Percentiles rank a stretch among this genome's conserved stretches.
phyloP scores from a whole-genome alignment of 306 rosid genomes.

The Fragaria nilgerrensis region DNA sequence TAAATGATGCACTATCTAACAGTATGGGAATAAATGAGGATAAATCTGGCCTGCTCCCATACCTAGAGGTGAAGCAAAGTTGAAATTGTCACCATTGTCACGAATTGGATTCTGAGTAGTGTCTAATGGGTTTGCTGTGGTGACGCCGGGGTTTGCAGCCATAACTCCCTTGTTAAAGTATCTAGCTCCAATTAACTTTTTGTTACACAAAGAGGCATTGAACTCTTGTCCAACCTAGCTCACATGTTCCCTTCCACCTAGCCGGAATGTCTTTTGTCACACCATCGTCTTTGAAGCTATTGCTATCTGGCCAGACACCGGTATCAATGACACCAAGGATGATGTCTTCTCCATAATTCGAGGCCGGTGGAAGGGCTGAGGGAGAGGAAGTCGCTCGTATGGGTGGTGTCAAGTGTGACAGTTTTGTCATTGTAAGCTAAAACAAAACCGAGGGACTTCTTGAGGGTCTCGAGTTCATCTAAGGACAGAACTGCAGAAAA shows the following conservation, averaged over 20 bases:
- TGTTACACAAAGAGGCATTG: constrained; percentile 23
- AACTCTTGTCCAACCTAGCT: constrained; percentile 19
- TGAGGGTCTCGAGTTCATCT: constrained; percentile 14
- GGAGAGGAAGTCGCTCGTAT: constrained; percentile 19
- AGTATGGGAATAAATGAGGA: too few species aligned
- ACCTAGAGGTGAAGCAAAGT: background rate
- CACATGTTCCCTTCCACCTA: constrained; percentile 26
- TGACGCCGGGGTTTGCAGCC: constrained; percentile 15
- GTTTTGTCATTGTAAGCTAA: constrained; percentile 17
- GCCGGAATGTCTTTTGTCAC: background rate
- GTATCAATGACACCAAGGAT: constrained; percentile 25
- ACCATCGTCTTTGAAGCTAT: constrained; percentile 24
- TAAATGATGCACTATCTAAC: too few species aligned
- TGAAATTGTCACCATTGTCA: background rate
- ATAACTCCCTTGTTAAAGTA: constrained; percentile 16
- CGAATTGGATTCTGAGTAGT: background rate
- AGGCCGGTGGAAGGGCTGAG: constrained; percentile 16
- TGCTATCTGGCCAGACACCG: constrained; percentile 28
- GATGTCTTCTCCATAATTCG: constrained; percentile 23
- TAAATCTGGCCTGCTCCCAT: background rate
- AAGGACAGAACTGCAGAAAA: constrained; percentile 21
- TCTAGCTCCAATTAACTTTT: constrained; percentile 30
- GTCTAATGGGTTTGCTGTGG: background rate
- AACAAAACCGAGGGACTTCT: constrained; percentile 17
- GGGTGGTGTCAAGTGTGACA: constrained; percentile 27